These are phyloP conservation scores for Sugiyamaella americana DNA, from an alignment of 805 yeast genomes.

Conservation along the genomic window DNA sequence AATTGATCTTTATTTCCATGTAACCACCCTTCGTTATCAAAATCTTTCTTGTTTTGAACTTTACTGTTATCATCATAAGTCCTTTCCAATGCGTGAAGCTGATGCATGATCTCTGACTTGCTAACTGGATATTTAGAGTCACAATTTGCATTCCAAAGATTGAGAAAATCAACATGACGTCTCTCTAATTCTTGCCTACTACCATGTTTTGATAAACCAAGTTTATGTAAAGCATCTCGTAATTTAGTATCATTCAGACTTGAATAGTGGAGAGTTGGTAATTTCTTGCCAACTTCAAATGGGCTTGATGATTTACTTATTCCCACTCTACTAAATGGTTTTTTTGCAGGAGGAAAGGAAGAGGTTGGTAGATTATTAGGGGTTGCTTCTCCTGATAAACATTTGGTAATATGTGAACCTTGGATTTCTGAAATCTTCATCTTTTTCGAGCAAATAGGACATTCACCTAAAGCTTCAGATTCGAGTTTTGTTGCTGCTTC, in stretches of 20 bases:
- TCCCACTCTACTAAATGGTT: conserved; percentile 10
- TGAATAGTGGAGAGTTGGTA: conserved; percentile 54
- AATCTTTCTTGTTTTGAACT: conserved; percentile 12
- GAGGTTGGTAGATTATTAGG: no score
- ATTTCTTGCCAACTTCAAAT: conserved; percentile 30
- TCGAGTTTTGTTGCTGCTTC: background rate
- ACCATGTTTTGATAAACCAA: conserved; percentile 58
- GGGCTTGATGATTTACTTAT: conserved; percentile 20
- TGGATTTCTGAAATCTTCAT: conserved; percentile 55
- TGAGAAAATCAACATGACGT: conserved; percentile 71
- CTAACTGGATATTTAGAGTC: conserved; percentile 64
- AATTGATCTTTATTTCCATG: conserved; percentile 21
- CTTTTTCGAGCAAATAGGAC: conserved; percentile 59
- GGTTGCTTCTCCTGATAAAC: conserved; percentile 36
- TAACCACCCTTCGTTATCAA: conserved; percentile 24
- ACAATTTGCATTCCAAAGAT: conserved; percentile 72
- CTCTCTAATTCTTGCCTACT: conserved; percentile 55
- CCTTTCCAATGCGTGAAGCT: conserved; percentile 53
- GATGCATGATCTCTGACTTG: conserved; percentile 48
- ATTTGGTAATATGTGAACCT: conserved; percentile 54
- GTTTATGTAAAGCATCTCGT: conserved; percentile 49
- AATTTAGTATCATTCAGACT: conserved; percentile 54
- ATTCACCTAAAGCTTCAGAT: conserved; percentile 38
- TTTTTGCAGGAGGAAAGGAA: background rate
- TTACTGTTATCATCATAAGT: background rate